phyloP scores from a whole-genome alignment of 768 basidiomycete genomes.

The Boletellus sp. region DNA sequence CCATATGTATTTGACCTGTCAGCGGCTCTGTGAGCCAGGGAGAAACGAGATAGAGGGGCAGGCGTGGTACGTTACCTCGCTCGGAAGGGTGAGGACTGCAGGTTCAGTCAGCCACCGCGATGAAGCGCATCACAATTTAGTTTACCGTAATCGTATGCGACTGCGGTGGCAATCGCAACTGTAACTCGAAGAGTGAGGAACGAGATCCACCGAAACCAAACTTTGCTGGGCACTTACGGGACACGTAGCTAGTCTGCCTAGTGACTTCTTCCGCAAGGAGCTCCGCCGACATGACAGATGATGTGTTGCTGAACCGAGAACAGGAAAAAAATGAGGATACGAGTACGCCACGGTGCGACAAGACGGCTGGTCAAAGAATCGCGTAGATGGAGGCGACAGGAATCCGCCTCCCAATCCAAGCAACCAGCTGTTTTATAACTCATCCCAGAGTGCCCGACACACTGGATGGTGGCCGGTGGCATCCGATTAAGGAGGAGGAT shows the following conservation, averaged over 20 bases:
- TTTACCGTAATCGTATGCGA: conserved; percentile 10
- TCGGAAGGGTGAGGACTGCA: conserved; percentile 8
- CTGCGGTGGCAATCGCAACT: conserved; percentile 4
- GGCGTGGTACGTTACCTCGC: conserved; percentile 2
- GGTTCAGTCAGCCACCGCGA: background rate
- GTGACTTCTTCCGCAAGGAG: no score
- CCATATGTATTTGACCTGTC: conserved; percentile 14
- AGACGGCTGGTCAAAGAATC: no score
- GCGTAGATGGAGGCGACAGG: no score
- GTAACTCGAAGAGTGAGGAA: background rate
- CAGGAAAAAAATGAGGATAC: background rate
- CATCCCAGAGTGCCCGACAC: no score
- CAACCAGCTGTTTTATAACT: no score
- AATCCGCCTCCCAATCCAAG: no score
- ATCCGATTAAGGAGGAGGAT: no score
- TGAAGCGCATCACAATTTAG: background rate
- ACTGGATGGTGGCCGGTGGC: no score
- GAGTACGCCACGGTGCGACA: no score
- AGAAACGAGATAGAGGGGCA: background rate
- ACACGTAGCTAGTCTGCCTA: background rate
- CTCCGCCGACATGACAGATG: no score
- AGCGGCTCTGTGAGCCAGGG: background rate
- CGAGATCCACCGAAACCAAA: background rate
- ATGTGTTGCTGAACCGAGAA: background rate
- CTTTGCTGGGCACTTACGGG: background rate